Evolutionary conservation across 768 basidiomycete species (phyloP), one percentile per base, ranked within the genome.

Genomic region (Pleurotus tuber-regium): DNA sequence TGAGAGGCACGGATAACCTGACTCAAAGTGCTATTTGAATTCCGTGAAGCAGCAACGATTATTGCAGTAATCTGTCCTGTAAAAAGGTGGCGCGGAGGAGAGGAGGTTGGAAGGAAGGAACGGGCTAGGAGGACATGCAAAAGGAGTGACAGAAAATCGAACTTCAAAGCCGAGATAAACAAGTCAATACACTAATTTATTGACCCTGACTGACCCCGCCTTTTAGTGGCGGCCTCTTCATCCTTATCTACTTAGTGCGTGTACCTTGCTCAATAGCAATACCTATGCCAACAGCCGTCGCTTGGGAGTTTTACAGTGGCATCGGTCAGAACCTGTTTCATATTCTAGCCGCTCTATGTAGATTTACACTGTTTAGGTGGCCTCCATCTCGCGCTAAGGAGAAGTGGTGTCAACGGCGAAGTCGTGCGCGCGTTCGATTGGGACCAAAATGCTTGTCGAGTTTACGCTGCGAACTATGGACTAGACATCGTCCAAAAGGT

Each of bases 351-450:
- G 31, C 35, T 11, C 36, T 26, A 49, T 39, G 8, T 36, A 33
- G 43, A 48, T 29, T 42, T 36, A 12, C 43, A 44, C 43, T 29
- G 1, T 16, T 6, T 53, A 90, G 89, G 88, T 21, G 89, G 89
- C 5, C 71, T 92, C 4, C 86, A 88, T 69, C 70, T 79, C 21
- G 89, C 88, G 4, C 72, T 92, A 14, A 60, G 68, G 39, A 74
- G 79, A 44, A 83, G 82, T 58, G 61, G 58, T 8, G 66, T 79
- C 39, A 58, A 70, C 16, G 81, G 72, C 4, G 58, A 65, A 0
- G 74, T 87, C 26, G 68, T 84, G 4, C 78, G 77, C 54, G 87
- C 89, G n/a, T 89, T 84, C 61, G 90, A 92, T 63, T 90, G 89
- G 87, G 89, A 91, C 69, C 87, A 82, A 57, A 73, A 71, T 16